phyloP scores from a whole-genome alignment of 495 filamentous ascomycete species.

The Penicillium robsamsonii region DNA sequence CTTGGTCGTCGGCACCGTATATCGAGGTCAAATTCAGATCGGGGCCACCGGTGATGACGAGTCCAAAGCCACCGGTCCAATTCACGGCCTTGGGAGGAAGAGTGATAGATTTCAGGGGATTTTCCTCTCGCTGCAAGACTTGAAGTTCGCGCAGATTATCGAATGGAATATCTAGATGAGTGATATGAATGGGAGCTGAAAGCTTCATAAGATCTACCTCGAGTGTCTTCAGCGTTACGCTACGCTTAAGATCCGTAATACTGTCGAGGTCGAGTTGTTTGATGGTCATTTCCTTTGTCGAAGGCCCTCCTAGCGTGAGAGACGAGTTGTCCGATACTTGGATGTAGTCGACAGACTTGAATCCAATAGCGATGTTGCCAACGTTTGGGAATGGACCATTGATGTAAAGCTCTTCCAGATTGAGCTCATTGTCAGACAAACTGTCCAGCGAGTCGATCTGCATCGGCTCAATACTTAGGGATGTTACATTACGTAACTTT shows the following conservation, averaged over 20 bases:
- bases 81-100: constrained; percentile 10
- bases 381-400: constrained; percentile 6
- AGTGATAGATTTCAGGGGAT: neutral
- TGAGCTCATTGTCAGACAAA: constrained; percentile 3
- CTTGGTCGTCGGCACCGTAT: constrained; percentile 2
- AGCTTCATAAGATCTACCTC: neutral
- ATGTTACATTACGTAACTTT: neutral
- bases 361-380: constrained; percentile 2
- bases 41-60: neutral
- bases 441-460: constrained; percentile 8
- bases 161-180: neutral
- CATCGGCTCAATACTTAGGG: neutral
- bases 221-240: neutral
- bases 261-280: neutral
- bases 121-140: neutral
- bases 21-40: constrained; percentile 4
- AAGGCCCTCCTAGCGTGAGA: constrained; percentile 6
- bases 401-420: neutral
- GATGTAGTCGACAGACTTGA: neutral
- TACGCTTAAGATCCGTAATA: constrained; percentile 3
- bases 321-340: neutral
- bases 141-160: constrained; percentile 1
- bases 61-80: constrained; percentile 7
- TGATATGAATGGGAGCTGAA: neutral
- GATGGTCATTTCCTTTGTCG: constrained; percentile 4